phyloP scores from a whole-genome alignment of 495 filamentous ascomycete genomes.

The Xylaria cubensis region DNA sequence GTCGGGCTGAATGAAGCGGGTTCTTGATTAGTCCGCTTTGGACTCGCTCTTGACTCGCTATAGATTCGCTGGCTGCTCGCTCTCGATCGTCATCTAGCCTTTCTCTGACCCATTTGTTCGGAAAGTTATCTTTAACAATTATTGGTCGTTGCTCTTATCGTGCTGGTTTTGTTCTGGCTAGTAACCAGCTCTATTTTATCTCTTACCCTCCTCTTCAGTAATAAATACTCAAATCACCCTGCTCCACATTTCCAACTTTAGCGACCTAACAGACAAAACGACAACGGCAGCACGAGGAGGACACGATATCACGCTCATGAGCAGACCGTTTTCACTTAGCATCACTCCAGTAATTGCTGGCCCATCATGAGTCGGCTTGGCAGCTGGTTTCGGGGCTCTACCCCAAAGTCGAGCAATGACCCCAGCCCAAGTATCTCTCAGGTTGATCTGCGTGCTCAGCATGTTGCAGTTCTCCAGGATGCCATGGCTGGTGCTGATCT shows the following conservation, averaged over 20 bases:
- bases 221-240: not conserved
- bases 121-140: not conserved
- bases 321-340: not conserved
- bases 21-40: not conserved
- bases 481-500: constrained; percentile 55
- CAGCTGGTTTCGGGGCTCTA: constrained; percentile 40
- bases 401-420: constrained; percentile 34
- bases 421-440: constrained; percentile 34
- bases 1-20: constrained; percentile 8
- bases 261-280: not conserved
- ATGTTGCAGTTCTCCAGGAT: constrained; percentile 52
- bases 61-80: too few relatives aligned
- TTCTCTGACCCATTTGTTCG: constrained; percentile 6
- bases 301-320: constrained; percentile 20
- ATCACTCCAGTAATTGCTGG: not conserved
- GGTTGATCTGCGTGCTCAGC: constrained; percentile 36
- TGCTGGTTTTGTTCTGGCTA: not conserved
- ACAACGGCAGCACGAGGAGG: not conserved
- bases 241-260: not conserved
- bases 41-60: not conserved
- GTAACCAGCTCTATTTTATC: not conserved
- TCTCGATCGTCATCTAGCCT: not conserved
- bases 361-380: constrained; percentile 40
- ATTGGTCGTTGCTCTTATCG: not conserved
- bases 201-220: too few relatives aligned